Evolutionary conservation across 2,329 filamentous ascomycete genomes (phyloP).

Genomic region (Diaporthe sp.): DNA sequence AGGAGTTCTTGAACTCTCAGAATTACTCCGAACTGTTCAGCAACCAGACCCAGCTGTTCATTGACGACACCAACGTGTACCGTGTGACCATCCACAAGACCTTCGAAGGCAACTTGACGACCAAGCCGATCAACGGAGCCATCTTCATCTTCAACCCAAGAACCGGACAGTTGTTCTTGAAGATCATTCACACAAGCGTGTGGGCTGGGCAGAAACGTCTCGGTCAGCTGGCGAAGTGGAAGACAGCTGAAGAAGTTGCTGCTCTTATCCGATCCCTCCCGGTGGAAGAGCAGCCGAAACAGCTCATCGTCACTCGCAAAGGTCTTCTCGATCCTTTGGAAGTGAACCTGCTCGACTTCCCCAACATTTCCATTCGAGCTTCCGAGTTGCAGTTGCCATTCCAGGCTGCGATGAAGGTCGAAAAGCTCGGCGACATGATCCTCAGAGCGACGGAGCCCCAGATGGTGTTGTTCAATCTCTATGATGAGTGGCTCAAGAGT

Average conservation of each 20-base stretch:
- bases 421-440: conserved; percentile 99
- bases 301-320: conserved; percentile 97
- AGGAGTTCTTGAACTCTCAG: conserved; percentile 99
- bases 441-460: conserved; percentile 97
- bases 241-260: conserved; percentile 99
- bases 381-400: conserved; percentile 97
- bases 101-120: conserved; percentile 98
- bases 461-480: conserved; percentile 99
- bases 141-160: conserved; percentile 99
- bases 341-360: conserved; percentile 97
- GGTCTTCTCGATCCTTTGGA: conserved; percentile 97
- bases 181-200: conserved; percentile 99
- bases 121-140: conserved; percentile 98
- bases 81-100: conserved; percentile 99
- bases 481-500: conserved; percentile 98
- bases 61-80: conserved; percentile 99
- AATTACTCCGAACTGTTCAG: conserved; percentile 99
- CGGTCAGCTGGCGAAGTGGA: conserved; percentile 98
- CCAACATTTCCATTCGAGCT: conserved; percentile 97
- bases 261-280: conserved; percentile 95
- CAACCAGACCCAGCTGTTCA: conserved; percentile 98
- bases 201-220: conserved; percentile 99
- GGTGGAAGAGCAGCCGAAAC: conserved; percentile 98
- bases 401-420: conserved; percentile 99
- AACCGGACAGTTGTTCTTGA: conserved; percentile 96